A percentile compares a stretch with the other conserved stretches of the same genome.
Evolutionary conservation across 2,329 filamentous ascomycete genomes (phyloP).

Genomic region (Xylaria sp.): DNA sequence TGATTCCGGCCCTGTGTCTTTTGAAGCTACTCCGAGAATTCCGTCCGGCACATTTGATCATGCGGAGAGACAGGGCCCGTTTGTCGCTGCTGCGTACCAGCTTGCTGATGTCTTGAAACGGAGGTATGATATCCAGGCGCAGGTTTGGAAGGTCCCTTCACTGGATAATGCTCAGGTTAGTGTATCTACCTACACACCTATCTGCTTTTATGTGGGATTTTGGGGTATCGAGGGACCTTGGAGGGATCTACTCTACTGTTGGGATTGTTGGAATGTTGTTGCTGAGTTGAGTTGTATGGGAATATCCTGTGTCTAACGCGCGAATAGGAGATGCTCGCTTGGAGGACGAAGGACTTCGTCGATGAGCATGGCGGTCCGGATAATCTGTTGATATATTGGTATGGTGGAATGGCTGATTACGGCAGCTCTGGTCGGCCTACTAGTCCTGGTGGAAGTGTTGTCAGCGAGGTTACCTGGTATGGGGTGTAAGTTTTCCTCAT

Average conservation of each 20-base stretch:
- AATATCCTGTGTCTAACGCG: not conserved
- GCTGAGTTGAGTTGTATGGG: not conserved
- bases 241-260: too few species aligned
- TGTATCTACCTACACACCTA: too few species aligned
- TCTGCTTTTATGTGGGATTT: too few species aligned
- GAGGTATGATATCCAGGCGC: constrained; percentile 17
- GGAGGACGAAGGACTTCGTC: constrained; percentile 24
- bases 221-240: too few species aligned
- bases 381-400: constrained; percentile 28
- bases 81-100: constrained; percentile 20
- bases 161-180: constrained; percentile 8
- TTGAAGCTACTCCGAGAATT: not conserved
- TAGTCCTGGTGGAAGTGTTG: not conserved
- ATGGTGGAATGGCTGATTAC: constrained; percentile 26
- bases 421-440: not conserved
- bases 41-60: not conserved
- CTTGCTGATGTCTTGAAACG: constrained; percentile 16
- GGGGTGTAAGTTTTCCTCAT: constrained; percentile 20
- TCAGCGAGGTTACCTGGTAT: constrained; percentile 19
- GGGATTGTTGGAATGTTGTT: not conserved
- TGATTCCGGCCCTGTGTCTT: not conserved
- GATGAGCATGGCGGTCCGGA: constrained; percentile 15
- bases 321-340: constrained; percentile 19
- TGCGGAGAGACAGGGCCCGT: constrained; percentile 1
- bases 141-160: constrained; percentile 25